Evolutionary conservation across 495 filamentous ascomycete genomes (phyloP), one percentile per base, ranked within the genome.

Genomic region (Aspergillus haitiensis): DNA sequence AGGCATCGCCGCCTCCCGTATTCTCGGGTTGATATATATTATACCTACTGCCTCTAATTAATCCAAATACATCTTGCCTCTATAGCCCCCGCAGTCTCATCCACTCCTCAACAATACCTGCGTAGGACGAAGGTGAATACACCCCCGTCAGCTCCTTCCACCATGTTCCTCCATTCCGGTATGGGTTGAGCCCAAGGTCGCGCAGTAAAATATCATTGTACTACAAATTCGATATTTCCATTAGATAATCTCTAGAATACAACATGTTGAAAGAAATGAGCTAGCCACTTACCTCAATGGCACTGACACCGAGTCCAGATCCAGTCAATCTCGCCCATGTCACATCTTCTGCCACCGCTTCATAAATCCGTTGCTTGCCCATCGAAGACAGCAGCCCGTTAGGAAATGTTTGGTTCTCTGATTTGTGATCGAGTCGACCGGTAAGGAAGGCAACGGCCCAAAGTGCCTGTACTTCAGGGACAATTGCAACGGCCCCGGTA

Each of bases 371-470:
- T 13, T 33, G 32, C 15, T 48, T 34, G 7, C 32, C 12, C 6
- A 12, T 33, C 13, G 15, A 3, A 6, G 44, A 47, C 2, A 47
- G 44, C 4, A 18, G 44, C 7, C 44, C 10, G 6, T 16, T 21
- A 21, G 18, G 45, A 27, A 35, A 34, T 13, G 32, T 33, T 3
- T 57, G 10, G 0, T 21, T 7, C 10, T 3, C 12, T 16, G 15
- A 16, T 11, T 58, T 33, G 7, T 40, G 10, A 27, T 71, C 69
- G 2, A 72, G 58, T 6, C 54, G 63, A 2, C 64, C 70, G 0
- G 63, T 72, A 0, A 87, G 53, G 54, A 82, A 91, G 0, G 85
- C 84, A 39, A 75, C 76, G 13, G 86, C 80, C 89, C 88, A 92
- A 7, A 91, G 73, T 5, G 83, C 84, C 60, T 90, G 86, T 3